A percentile compares a stretch with the other conserved stretches of the same genome.
These are phyloP conservation scores for Pulveroboletus sp. DNA, from an alignment of 768 basidiomycete genomes.

Conservation along the genomic window DNA sequence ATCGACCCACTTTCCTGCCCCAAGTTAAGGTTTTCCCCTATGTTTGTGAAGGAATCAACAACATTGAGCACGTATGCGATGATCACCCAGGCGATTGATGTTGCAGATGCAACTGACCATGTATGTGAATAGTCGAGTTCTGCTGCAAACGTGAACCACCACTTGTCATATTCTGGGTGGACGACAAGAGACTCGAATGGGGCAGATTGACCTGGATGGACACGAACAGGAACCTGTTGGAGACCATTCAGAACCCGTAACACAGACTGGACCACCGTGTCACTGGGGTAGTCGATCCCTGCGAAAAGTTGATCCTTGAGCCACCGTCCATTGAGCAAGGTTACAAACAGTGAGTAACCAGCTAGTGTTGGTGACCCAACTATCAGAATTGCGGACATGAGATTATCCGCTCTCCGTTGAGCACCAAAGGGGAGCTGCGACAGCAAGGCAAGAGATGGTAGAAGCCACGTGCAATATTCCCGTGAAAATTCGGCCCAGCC, in stretches of 20 bases:
- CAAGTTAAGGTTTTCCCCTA: conserved; percentile 23
- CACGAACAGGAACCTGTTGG: conserved; percentile 39
- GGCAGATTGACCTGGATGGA: conserved; percentile 24
- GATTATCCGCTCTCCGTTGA: conserved; percentile 37
- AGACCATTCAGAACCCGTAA: conserved; percentile 36
- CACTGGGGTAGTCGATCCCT: conserved; percentile 26
- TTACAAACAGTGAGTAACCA: conserved; percentile 42
- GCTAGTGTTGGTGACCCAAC: conserved; percentile 45
- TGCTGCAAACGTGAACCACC: conserved; percentile 36
- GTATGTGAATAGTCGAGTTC: conserved; percentile 37
- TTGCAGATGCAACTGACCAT: conserved; percentile 39
- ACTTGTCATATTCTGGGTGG: conserved; percentile 39
- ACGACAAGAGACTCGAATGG: conserved; percentile 40
- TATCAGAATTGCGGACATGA: conserved; percentile 40
- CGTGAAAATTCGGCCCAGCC: conserved; percentile 27
- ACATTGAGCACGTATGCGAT: conserved; percentile 36
- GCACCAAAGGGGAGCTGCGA: conserved; percentile 50
- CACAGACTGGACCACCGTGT: conserved; percentile 15
- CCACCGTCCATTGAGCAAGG: conserved; percentile 44
- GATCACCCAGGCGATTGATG: conserved; percentile 42
- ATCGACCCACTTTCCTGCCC: conserved; percentile 38
- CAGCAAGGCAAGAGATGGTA: conserved; percentile 47
- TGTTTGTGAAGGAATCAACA: conserved; percentile 12
- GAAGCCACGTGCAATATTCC: conserved; percentile 42
- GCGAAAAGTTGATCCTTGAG: conserved; percentile 32